Conservation (phyloP, 2,329 filamentous ascomycete genomes). For the Trichophyton rubrum region DNA sequence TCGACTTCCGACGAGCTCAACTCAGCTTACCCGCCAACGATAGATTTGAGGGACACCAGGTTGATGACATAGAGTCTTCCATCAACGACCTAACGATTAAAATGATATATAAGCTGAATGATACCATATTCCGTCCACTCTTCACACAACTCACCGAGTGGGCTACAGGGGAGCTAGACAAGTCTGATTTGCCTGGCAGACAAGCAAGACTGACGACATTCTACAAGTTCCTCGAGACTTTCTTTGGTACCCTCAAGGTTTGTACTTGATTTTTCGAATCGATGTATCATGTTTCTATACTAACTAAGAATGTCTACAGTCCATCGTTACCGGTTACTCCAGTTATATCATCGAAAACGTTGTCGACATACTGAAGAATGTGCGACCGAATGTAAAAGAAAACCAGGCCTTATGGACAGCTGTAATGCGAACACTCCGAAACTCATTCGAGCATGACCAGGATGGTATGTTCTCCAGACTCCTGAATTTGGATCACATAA, state of each 20-base stretch:
- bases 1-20: constrained; percentile 37
- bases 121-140: constrained; percentile 81
- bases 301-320: constrained; percentile 31
- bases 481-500: not conserved
- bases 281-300: not conserved
- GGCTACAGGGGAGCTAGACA: constrained; percentile 49
- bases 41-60: constrained; percentile 36
- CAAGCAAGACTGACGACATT: constrained; percentile 58
- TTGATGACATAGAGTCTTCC: constrained; percentile 48
- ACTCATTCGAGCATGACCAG: constrained; percentile 77
- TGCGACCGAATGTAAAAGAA: constrained; percentile 30
- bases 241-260: constrained; percentile 72
- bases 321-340: constrained; percentile 85
- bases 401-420: constrained; percentile 54
- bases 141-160: constrained; percentile 81
- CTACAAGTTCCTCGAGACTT: constrained; percentile 65
- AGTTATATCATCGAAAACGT: constrained; percentile 70
- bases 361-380: constrained; percentile 45
- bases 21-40: constrained; percentile 15
- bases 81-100: constrained; percentile 63
- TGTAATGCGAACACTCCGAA: constrained; percentile 58
- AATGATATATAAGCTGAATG: constrained; percentile 95
- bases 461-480: constrained; percentile 42
- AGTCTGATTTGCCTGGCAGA: constrained; percentile 48
- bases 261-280: constrained; percentile 6